A percentile compares a stretch with the other conserved stretches of the same genome.
Conservation (phyloP, 257 asterid species). For the Paulownia fortunei region DNA sequence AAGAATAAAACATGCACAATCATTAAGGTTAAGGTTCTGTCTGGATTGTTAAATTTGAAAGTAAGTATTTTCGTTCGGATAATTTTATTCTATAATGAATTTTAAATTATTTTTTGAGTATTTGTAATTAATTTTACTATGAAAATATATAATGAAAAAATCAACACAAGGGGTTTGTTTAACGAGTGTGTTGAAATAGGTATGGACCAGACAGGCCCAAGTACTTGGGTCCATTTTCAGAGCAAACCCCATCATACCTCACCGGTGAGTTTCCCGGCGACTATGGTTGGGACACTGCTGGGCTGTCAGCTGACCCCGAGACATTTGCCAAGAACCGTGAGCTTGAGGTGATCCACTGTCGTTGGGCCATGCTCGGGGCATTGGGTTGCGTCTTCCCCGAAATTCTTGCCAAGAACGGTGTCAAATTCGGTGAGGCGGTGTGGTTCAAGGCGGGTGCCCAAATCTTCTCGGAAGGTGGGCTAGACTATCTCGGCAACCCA, state of each 20-base stretch:
- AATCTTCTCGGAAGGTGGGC: conserved; percentile 68
- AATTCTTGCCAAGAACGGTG: conserved; percentile 55
- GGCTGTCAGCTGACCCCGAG: conserved; percentile 77
- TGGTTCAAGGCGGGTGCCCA: conserved; percentile 80
- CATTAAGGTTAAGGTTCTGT: too few species aligned
- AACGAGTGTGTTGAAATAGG: too few species aligned
- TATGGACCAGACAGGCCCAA: conserved; percentile 74
- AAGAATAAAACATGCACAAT: too few species aligned
- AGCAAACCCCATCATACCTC: conserved; percentile 74
- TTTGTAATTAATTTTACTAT: too few species aligned
- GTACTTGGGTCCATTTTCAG: conserved; percentile 75
- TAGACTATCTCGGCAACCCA: conserved; percentile 71
- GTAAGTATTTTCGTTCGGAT: too few species aligned
- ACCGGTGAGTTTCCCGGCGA: conserved; percentile 79
- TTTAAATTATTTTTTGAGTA: too few species aligned
- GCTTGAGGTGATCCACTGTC: conserved; percentile 67
- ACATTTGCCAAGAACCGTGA: conserved; percentile 74
- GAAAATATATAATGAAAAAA: too few species aligned
- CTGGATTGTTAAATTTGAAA: too few species aligned
- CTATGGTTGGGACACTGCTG: conserved; percentile 88
- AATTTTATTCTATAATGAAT: too few species aligned
- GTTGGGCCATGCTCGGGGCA: conserved; percentile 88
- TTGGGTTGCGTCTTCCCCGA: conserved; percentile 71
- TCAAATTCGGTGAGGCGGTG: conserved; percentile 67
- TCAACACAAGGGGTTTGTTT: too few species aligned